A percentile compares a stretch with the other conserved stretches of the same genome.
Conservation (phyloP, 1,284 basidiomycete genomes). For the Boletus hoseneyae region DNA sequence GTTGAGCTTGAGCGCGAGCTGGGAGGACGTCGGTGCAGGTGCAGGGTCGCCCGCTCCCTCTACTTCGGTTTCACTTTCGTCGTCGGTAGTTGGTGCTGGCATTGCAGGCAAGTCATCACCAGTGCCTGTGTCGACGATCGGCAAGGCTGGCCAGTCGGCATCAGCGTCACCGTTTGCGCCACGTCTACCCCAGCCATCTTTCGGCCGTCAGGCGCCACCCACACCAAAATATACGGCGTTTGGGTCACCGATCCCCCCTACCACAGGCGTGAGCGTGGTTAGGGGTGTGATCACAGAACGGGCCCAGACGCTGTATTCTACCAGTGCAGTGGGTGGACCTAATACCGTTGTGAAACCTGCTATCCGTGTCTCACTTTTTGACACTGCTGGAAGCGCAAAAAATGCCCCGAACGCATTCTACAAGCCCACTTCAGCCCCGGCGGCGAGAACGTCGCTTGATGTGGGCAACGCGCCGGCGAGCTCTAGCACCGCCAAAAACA, state of each 20-base stretch:
- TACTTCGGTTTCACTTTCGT: constrained; percentile 2
- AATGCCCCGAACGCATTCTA: constrained; percentile 59
- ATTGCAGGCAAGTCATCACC: constrained; percentile 9
- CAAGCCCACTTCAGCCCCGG: constrained; percentile 37
- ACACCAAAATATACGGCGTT: constrained; percentile 25
- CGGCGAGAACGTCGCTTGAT: constrained; percentile 1
- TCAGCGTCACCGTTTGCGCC: constrained; percentile 14
- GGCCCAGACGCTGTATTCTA: constrained; percentile 16
- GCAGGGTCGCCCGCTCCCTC: constrained; percentile 13
- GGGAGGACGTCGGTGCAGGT: constrained; percentile 40
- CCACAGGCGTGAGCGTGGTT: background rate
- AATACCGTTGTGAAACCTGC: constrained; percentile 13
- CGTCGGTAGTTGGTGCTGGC: constrained; percentile 3
- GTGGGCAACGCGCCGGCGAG: constrained; percentile 1
- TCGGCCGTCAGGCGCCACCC: constrained; percentile 8
- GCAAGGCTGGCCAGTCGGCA: constrained; percentile 1
- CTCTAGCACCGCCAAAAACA: background rate
- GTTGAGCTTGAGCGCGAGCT: constrained; percentile 45
- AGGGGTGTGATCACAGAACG: constrained; percentile 16
- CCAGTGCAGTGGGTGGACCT: constrained; percentile 11
- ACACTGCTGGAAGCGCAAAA: constrained; percentile 43
- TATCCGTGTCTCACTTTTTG: constrained; percentile 42
- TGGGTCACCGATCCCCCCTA: constrained; percentile 20
- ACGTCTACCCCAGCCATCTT: constrained; percentile 4
- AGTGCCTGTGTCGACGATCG: background rate